These are phyloP conservation scores for Penicillium italicum DNA, from an alignment of 2,329 filamentous ascomycete genomes.

Conservation along the genomic window DNA sequence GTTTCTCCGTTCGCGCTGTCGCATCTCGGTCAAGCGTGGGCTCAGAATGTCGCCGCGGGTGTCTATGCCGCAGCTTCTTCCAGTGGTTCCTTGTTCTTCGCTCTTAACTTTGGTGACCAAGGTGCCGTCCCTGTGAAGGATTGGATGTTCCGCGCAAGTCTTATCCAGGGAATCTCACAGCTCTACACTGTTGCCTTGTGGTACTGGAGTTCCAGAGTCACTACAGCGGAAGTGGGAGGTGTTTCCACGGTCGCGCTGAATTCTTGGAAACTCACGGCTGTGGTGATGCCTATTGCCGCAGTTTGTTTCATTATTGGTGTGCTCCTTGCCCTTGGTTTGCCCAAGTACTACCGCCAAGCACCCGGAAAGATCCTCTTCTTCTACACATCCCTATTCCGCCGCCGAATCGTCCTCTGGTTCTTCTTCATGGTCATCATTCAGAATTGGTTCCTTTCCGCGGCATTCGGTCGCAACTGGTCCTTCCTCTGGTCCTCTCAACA, in stretches of 20 bases:
- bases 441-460: conserved; percentile 64
- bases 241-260: conserved; percentile 36
- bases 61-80: conserved; percentile 61
- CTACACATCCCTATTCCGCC: conserved; percentile 58
- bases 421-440: conserved; percentile 61
- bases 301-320: conserved; percentile 56
- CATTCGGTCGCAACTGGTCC: conserved; percentile 64
- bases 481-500: conserved; percentile 59
- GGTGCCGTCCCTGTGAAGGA: conserved; percentile 59
- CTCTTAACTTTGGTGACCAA: conserved; percentile 64
- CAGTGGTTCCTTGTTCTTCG: conserved; percentile 63
- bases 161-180: conserved; percentile 65
- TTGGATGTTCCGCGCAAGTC: conserved; percentile 63
- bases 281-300: conserved; percentile 56
- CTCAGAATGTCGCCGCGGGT: conserved; percentile 59
- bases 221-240: conserved; percentile 41
- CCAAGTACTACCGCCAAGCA: conserved; percentile 62
- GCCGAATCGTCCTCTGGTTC: conserved; percentile 66
- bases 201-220: conserved; percentile 59
- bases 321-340: conserved; percentile 57
- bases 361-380: conserved; percentile 63
- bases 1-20: conserved; percentile 53
- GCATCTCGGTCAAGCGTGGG: conserved; percentile 47
- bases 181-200: conserved; percentile 62
- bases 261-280: conserved; percentile 49